Evolutionary conservation across 805 yeast genomes (phyloP), one percentile per base, ranked within the genome.

Genomic region (Spathaspora arborariae): DNA sequence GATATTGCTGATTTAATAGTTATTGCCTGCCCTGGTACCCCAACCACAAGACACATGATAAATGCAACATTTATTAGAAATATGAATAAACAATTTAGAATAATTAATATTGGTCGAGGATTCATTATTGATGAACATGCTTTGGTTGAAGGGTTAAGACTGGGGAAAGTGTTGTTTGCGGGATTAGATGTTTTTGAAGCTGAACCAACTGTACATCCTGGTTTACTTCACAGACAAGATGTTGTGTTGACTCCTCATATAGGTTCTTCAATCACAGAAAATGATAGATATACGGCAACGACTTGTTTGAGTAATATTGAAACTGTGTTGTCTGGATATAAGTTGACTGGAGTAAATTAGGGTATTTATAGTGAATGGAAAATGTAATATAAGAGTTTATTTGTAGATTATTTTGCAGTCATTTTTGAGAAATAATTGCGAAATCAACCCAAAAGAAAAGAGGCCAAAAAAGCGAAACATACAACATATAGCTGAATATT

Each of bases 81-180:
- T 42, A 68, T 85, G 50, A 72, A 76, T 26, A 67, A 71, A 40
- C 84, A 85, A 1, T 74, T 83, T 10, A 70, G 87, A 45, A 65
- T 87, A 20, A 81, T 87, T 41, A 87, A 87, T 57, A 81, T 87
- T 30, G 95, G 95, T 2, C 70, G 96, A 50, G 96, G 95, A 1
- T 56, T 76, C 4, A 77, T 85, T 34, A 72, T 87, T 50, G 81
- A 85, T 53, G 89, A 83, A 53, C 70, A 75, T 11, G 91, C 81
- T 2, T 63, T 86, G 42, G 68, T 85, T 7, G 72, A 65, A 4
- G 91, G 84, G 0, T 67, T 87, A 45, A 71, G 80, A 46, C 56
- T 72, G 9, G 88, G 88, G 0, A 76, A 81, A 45, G 72, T 87
- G 3, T 62, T 75, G 6, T 78, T 82, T 58, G 88, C 83, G 8